phyloP scores from a whole-genome alignment of 2,329 filamentous ascomycete genomes.

The Ramularia collo-cygni region DNA sequence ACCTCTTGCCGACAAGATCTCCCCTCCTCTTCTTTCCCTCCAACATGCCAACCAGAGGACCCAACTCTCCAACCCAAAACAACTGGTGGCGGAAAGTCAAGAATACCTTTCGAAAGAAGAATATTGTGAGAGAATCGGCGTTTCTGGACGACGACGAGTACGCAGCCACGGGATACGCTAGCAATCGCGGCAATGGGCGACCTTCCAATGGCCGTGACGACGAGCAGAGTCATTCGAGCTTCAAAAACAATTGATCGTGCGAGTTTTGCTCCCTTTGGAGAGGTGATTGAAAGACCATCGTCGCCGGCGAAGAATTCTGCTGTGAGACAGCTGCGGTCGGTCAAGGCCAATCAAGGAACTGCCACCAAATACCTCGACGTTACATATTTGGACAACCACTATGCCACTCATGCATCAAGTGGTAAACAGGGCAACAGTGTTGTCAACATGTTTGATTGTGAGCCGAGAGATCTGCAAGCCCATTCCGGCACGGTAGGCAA shows the following conservation, averaged over 20 bases:
- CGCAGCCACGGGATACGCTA: constrained; percentile 11
- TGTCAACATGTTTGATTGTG: constrained; percentile 87
- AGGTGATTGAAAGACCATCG: constrained; percentile 64
- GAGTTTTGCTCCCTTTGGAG: constrained; percentile 73
- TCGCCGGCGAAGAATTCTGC: constrained; percentile 9
- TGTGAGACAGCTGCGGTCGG: constrained; percentile 40
- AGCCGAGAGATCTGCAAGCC: constrained; percentile 51
- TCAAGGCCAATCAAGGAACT: constrained; percentile 74
- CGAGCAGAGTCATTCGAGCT: constrained; percentile 41
- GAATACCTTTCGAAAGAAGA: too few relatives aligned
- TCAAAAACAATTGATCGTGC: constrained; percentile 61
- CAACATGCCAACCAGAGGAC: too few relatives aligned
- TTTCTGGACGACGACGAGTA: too few relatives aligned
- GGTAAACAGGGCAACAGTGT: constrained; percentile 51
- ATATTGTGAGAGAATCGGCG: too few relatives aligned
- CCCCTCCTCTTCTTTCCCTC: too few relatives aligned
- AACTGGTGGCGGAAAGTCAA: too few relatives aligned
- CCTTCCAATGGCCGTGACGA: too few relatives aligned
- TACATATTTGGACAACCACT: constrained; percentile 65
- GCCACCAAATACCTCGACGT: constrained; percentile 82
- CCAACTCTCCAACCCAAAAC: too few relatives aligned
- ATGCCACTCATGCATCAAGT: constrained; percentile 55
- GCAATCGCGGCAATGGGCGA: constrained; percentile 14
- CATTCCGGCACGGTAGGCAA: constrained; percentile 21
- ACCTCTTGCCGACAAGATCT: too few relatives aligned